Evolutionary conservation across 1,284 basidiomycete species (phyloP).

Genomic region (Entoloma clypeatum): DNA sequence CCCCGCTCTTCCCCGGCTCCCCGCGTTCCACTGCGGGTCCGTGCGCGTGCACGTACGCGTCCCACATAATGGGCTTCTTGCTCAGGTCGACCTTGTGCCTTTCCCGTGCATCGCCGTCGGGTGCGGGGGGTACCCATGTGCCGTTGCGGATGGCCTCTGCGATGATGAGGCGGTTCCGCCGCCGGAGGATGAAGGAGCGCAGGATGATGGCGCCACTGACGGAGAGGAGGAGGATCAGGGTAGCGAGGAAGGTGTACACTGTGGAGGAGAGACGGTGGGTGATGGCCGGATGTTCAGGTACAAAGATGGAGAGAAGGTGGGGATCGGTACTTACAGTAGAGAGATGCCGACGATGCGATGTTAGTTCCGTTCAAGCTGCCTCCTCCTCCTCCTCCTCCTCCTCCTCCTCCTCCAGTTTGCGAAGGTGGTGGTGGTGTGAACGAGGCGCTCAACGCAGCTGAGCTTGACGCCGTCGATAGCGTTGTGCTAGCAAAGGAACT

Average conservation of each 20-base stretch:
- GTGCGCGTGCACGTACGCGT: conserved; percentile 42
- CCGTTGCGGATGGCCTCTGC: conserved; percentile 62
- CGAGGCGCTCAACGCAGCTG: too few species aligned
- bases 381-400: conserved; percentile 3
- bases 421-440: too few species aligned
- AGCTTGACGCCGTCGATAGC: too few species aligned
- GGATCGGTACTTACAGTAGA: conserved; percentile 20
- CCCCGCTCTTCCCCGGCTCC: conserved; percentile 13
- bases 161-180: conserved; percentile 51
- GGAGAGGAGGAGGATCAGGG: conserved; percentile 58
- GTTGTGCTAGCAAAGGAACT: too few species aligned
- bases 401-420: neutral
- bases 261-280: conserved; percentile 4
- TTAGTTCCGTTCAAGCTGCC: neutral
- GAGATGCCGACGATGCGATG: conserved; percentile 20
- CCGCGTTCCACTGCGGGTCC: too few species aligned
- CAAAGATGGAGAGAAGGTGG: neutral
- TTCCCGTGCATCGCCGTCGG: conserved; percentile 16
- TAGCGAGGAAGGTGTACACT: conserved; percentile 49
- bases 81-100: conserved; percentile 35
- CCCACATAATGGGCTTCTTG: conserved; percentile 49
- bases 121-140: conserved; percentile 45
- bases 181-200: conserved; percentile 54
- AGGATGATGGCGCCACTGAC: conserved; percentile 61
- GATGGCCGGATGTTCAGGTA: too few species aligned